A percentile compares a stretch with the other conserved stretches of the same genome.
These are phyloP conservation scores for Saturnispora gosingensis DNA, from an alignment of 805 yeast genomes.

Conservation along the genomic window DNA sequence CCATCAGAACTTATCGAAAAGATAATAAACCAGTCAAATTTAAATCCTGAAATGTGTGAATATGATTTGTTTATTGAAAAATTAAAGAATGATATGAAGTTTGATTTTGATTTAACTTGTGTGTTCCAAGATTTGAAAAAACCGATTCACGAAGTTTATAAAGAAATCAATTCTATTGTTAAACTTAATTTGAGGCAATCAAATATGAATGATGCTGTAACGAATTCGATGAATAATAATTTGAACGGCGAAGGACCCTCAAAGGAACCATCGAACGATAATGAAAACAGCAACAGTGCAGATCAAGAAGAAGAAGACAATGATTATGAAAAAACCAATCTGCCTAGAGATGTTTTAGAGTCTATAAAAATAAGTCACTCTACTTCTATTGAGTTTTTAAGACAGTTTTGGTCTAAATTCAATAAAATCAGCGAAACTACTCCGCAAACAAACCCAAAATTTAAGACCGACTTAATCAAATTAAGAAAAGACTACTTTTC, in stretches of 20 bases:
- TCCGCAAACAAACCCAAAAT: constrained; percentile 23
- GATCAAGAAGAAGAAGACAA: constrained; percentile 6
- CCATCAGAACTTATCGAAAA: constrained; percentile 18
- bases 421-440: constrained; percentile 28
- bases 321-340: constrained; percentile 26
- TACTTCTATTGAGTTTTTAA: constrained; percentile 64
- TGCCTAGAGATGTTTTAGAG: constrained; percentile 28
- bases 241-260: not conserved
- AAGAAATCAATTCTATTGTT: constrained; percentile 39
- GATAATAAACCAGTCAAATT: constrained; percentile 19
- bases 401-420: constrained; percentile 66
- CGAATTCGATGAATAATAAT: not conserved
- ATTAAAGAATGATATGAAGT: constrained; percentile 17
- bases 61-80: constrained; percentile 19
- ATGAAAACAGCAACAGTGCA: constrained; percentile 1
- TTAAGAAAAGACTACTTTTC: constrained; percentile 41
- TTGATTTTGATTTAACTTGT: constrained; percentile 20
- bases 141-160: constrained; percentile 30
- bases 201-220: not conserved
- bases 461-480: constrained; percentile 24
- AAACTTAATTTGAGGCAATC: constrained; percentile 47
- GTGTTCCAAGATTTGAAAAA: constrained; percentile 20
- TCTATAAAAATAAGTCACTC: constrained; percentile 54
- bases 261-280: constrained; percentile 9
- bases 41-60: constrained; percentile 21